These are phyloP conservation scores for Coemansia sp. DNA, from an alignment of 192 early-diverging fungal genomes.

Conservation along the genomic window DNA sequence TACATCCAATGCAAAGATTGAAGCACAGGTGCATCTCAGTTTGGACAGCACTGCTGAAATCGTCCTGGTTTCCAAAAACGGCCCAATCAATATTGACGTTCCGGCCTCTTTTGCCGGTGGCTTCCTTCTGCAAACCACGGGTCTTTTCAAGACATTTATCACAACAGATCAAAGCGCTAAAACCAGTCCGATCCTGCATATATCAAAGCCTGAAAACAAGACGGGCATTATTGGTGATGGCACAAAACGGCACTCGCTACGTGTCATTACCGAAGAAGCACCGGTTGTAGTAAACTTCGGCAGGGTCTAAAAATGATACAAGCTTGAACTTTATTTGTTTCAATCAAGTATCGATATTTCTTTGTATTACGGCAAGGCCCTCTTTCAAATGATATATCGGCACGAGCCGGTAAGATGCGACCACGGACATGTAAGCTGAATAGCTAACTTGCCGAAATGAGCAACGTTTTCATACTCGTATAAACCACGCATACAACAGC, in stretches of 20 bases:
- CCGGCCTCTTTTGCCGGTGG: constrained; percentile 41
- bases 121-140: constrained; percentile 38
- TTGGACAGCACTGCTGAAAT: constrained; percentile 24
- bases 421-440: no score
- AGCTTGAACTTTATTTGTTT: neutral
- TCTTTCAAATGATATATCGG: no score
- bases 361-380: no score
- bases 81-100: constrained; percentile 28
- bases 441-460: no score
- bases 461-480: no score
- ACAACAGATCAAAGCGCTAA: constrained; percentile 16
- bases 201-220: constrained; percentile 33
- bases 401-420: no score
- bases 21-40: constrained; percentile 22
- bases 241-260: constrained; percentile 34
- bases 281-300: constrained; percentile 32
- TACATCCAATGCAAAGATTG: constrained; percentile 35
- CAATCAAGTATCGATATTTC: neutral
- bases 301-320: constrained; percentile 8
- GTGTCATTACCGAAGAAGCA: constrained; percentile 31
- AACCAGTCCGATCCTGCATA: constrained; percentile 23
- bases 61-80: constrained; percentile 27
- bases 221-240: constrained; percentile 16
- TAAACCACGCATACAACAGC: no score
- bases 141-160: constrained; percentile 36